Percentiles rank a stretch among this genome's conserved stretches.
phyloP scores from a whole-genome alignment of 2,329 filamentous ascomycete species.

The Curvularia spicifera region DNA sequence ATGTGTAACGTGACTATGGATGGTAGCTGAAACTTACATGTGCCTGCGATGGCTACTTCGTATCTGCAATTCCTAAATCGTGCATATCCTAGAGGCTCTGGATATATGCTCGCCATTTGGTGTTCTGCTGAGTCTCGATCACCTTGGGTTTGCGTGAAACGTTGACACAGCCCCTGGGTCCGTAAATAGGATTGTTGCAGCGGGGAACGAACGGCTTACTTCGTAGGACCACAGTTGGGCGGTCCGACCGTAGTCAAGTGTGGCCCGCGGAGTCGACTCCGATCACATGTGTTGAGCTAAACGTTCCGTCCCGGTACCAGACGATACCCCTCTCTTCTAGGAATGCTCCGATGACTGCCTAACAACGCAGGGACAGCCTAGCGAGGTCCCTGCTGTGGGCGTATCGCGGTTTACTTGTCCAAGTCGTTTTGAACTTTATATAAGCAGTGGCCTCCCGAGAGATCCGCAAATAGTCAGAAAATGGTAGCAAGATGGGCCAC shows the following conservation, averaged over 20 bases:
- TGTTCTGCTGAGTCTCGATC: neutral
- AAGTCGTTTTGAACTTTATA: neutral
- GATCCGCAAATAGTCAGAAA: neutral
- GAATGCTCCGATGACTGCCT: conserved; percentile 9
- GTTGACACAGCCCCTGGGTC: neutral
- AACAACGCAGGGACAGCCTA: conserved; percentile 11
- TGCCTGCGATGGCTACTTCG: neutral
- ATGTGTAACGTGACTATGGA: neutral
- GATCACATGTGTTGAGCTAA: conserved; percentile 4
- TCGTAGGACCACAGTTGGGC: conserved; percentile 1
- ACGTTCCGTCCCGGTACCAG: conserved; percentile 8
- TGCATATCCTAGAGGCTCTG: neutral
- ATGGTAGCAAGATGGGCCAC: neutral
- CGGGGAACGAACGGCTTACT: neutral
- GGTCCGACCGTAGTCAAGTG: neutral
- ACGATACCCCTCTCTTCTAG: conserved; percentile 4
- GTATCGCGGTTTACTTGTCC: neutral
- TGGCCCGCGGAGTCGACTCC: conserved; percentile 12
- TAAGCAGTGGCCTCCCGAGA: neutral
- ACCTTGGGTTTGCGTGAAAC: neutral
- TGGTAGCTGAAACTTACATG: neutral
- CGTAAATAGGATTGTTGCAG: conserved; percentile 1
- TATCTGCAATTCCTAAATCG: neutral
- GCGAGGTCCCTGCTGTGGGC: conserved; percentile 1
- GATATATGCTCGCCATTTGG: neutral